phyloP scores from a whole-genome alignment of 352 stramenopile species.

The Globisporangium cystogenes region DNA sequence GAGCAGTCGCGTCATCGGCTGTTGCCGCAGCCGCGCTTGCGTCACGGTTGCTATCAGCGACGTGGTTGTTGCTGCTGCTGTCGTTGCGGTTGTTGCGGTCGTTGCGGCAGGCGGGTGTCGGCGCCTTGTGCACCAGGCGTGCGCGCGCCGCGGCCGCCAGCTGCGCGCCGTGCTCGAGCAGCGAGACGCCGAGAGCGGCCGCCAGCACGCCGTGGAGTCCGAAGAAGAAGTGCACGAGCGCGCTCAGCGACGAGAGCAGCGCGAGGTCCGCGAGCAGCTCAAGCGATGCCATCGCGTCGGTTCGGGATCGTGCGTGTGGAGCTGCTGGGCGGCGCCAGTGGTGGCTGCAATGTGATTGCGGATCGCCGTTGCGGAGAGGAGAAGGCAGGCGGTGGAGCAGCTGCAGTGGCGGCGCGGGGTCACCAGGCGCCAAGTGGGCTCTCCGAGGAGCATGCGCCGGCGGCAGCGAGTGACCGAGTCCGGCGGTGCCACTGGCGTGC shows the following conservation, averaged over 20 bases:
- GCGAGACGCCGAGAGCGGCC: slow-evolving; percentile 28
- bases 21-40: not conserved
- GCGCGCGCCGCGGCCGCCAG: slow-evolving; percentile 2
- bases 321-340: no score
- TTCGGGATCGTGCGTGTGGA: not conserved
- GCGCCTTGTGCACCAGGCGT: slow-evolving; percentile 4
- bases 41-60: not conserved
- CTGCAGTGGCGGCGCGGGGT: no score
- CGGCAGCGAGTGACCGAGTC: no score
- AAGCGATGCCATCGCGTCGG: slow-evolving; percentile 4
- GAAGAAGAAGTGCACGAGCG: slow-evolving; percentile 62
- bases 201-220: slow-evolving; percentile 43
- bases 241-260: slow-evolving; percentile 43
- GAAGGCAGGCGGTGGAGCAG: no score
- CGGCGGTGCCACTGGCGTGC: no score
- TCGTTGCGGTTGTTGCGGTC: not conserved
- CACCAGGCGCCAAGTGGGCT: no score
- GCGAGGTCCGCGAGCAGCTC: slow-evolving; percentile 56
- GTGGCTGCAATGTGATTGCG: no score
- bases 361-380: no score
- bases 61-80: not conserved
- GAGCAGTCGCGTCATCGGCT: not conserved
- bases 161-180: slow-evolving; percentile 32
- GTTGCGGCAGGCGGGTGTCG: not conserved
- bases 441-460: no score